These are phyloP conservation scores for Aulographum hederae DNA, from an alignment of 2,329 filamentous ascomycete genomes.

Conservation along the genomic window DNA sequence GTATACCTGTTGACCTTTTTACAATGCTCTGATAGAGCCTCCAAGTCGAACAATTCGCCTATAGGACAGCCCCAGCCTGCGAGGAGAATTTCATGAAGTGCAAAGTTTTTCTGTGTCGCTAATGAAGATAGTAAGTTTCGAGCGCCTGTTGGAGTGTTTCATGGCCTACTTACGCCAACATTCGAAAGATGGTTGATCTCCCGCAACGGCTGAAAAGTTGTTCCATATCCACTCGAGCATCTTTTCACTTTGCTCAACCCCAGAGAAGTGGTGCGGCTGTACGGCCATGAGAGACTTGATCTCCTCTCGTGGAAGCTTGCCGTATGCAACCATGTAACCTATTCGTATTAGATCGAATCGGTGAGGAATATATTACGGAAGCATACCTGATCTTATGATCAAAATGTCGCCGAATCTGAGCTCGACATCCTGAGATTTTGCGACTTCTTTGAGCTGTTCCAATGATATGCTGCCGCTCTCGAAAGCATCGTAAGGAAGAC, in stretches of 20 bases:
- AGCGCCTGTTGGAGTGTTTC: no score
- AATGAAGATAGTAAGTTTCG: neutral
- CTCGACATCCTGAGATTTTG: conserved; percentile 27
- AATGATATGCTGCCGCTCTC: conserved; percentile 16
- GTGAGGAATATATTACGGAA: neutral
- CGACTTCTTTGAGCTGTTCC: conserved; percentile 23
- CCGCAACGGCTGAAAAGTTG: conserved; percentile 18
- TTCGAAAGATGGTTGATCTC: conserved; percentile 19
- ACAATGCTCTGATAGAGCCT: conserved; percentile 24
- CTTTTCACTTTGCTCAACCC: conserved; percentile 20
- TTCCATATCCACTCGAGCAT: conserved; percentile 17
- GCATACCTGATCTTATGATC: conserved; percentile 22
- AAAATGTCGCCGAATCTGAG: conserved; percentile 38
- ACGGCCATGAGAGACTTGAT: conserved; percentile 18
- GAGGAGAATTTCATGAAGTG: conserved; percentile 28
- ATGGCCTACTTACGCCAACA: conserved; percentile 12
- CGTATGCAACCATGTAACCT: conserved; percentile 26
- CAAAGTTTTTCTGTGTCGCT: conserved; percentile 16
- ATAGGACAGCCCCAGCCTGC: conserved; percentile 32
- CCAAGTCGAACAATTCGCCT: conserved; percentile 32
- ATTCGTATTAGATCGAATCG: neutral
- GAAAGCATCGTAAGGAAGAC: conserved; percentile 19
- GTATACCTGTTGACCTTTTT: conserved; percentile 18
- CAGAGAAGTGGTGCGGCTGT: conserved; percentile 23
- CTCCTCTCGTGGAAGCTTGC: conserved; percentile 17